These are phyloP conservation scores for Penicillium concentricum DNA, from an alignment of 2,329 filamentous ascomycete genomes.

Conservation along the genomic window DNA sequence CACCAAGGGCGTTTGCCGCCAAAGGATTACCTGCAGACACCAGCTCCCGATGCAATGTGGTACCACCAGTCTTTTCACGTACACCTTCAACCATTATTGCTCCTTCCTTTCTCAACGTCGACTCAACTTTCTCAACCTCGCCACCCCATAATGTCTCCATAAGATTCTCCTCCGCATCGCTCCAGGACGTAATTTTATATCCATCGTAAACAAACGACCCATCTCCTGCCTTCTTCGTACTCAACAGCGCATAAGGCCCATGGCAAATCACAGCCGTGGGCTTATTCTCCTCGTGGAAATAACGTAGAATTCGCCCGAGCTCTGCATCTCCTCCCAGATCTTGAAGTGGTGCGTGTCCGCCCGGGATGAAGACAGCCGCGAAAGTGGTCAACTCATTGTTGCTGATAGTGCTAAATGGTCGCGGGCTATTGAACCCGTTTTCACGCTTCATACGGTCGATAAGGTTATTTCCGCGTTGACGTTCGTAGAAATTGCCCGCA, in stretches of 20 bases:
- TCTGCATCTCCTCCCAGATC: conserved; percentile 46
- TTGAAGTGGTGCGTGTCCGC: conserved; percentile 46
- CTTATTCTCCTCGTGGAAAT: conserved; percentile 44
- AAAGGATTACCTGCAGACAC: conserved; percentile 36
- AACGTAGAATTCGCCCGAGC: conserved; percentile 43
- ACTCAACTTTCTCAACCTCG: conserved; percentile 46
- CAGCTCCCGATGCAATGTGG: conserved; percentile 46
- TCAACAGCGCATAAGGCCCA: conserved; percentile 48
- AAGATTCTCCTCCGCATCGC: conserved; percentile 47
- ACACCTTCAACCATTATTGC: conserved; percentile 47
- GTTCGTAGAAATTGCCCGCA: conserved; percentile 49
- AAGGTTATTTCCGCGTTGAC: conserved; percentile 40
- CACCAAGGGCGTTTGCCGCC: conserved; percentile 33
- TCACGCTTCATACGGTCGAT: conserved; percentile 48
- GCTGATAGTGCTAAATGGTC: conserved; percentile 40
- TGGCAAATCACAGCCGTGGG: conserved; percentile 50
- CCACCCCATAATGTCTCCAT: conserved; percentile 48
- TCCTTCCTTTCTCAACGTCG: conserved; percentile 39
- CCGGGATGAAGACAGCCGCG: conserved; percentile 46
- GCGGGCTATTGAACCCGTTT: conserved; percentile 43
- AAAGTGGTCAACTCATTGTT: conserved; percentile 43
- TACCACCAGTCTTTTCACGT: conserved; percentile 40
- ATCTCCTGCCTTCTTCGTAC: conserved; percentile 38
- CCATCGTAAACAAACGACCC: conserved; percentile 46
- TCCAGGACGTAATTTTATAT: conserved; percentile 48